Evolutionary conservation across 176 grass and related monocot genomes (phyloP), one percentile per base, ranked within the genome.

Genomic region (barley (Hordeum vulgare)): DNA sequence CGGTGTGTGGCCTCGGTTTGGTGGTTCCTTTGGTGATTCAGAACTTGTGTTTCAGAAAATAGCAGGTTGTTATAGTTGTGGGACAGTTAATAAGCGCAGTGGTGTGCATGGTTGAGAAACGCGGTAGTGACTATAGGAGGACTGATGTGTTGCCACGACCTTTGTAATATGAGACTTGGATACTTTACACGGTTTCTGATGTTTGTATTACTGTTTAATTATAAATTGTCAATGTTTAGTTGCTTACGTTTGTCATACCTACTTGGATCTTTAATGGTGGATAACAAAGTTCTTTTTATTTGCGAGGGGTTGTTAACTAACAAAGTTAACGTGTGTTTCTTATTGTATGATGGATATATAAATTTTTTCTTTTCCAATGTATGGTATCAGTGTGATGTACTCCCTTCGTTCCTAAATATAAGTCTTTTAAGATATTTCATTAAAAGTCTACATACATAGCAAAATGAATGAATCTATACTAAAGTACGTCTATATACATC

Each of bases 91-190:
- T 74, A 74, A 74, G 71, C 44, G 71, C 71, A 3, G 71, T 47
- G 71, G 42, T 74, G 71, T 74, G 71, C 71, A 54, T 47, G 71
- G 44, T 74, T 74, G 71, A 74, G 71, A 74, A 74, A 15, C 71
- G 33, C 45, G 45, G 44, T 74, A 74, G 71, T 56, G 15, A 18
- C 42, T 74, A 47, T 74, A 47, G 42, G 25, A 20, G 25, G 42
- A 51, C 10, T 74, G 71, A 25, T 74, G 66, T 69, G 66, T 24
- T 69, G 35, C 66, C 18, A 69, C 21, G 66, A 69, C 66, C 35
- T 40, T 1, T 69, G 66, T 69, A 69, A 69, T 34, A 69, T 69
- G 21, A 23, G 20, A 69, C 66, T 40, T 68, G 66, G 71, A 74
- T 53, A 74, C 28, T 74, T 53, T 26, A 53, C 71, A 74, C 26